A percentile compares a stretch with the other conserved stretches of the same genome.
phyloP scores from a whole-genome alignment of 371 early-diverging fungal genomes.

The Mortierella sp. region DNA sequence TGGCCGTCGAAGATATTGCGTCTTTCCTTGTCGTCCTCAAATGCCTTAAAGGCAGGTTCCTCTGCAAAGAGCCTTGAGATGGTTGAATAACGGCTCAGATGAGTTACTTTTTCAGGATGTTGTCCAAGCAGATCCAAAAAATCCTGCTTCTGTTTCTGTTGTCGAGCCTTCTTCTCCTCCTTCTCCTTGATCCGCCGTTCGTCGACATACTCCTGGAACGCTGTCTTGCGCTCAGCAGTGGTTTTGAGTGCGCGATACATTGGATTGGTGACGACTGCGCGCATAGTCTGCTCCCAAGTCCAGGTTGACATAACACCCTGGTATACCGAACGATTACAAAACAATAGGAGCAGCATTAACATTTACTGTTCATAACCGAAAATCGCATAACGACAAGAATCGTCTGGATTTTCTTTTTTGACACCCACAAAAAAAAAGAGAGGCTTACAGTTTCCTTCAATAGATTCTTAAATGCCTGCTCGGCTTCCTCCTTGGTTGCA shows the following conservation, averaged over 20 bases:
- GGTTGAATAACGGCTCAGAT: slow-evolving; percentile 45
- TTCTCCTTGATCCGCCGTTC: slow-evolving; percentile 63
- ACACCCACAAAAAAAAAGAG: neutral
- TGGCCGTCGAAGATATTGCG: slow-evolving; percentile 41
- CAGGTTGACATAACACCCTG: slow-evolving; percentile 83
- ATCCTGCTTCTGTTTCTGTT: slow-evolving; percentile 55
- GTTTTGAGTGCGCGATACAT: slow-evolving; percentile 89
- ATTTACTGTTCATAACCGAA: too few relatives aligned
- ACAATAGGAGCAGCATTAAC: too few relatives aligned
- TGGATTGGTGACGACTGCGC: slow-evolving; percentile 83
- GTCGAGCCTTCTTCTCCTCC: slow-evolving; percentile 49
- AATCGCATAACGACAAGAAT: too few relatives aligned
- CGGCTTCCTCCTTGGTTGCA: slow-evolving; percentile 84
- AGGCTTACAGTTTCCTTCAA: slow-evolving; percentile 73
- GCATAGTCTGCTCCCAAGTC: slow-evolving; percentile 95
- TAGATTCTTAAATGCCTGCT: slow-evolving; percentile 80
- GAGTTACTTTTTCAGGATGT: slow-evolving; percentile 41
- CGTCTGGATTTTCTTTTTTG: too few relatives aligned
- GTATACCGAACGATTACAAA: too few relatives aligned
- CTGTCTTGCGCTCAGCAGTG: slow-evolving; percentile 79
- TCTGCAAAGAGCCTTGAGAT: slow-evolving; percentile 49
- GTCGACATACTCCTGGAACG: slow-evolving; percentile 79
- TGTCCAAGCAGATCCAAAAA: slow-evolving; percentile 57
- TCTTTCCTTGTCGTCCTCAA: slow-evolving; percentile 48
- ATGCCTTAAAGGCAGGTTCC: slow-evolving; percentile 48